Base-by-base conservation (phyloP, 2,329 filamentous ascomycete species). In the Fusarium multiceps region DNA sequence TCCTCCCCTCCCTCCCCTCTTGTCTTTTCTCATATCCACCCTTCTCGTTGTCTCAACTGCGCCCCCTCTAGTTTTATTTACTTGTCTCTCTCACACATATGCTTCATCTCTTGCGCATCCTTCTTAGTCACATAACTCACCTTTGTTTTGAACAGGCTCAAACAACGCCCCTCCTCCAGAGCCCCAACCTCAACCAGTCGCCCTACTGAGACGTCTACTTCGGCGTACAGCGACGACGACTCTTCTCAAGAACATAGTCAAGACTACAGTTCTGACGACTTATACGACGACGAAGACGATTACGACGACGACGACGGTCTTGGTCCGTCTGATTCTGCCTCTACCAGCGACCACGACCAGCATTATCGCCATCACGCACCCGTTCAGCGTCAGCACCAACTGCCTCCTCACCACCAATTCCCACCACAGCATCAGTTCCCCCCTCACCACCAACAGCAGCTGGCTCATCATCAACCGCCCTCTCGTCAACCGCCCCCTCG, bases 311-410 rank as follows among this genome's bases (percentile, higher is more conserved):
- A 82, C 67, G 84, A 84, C 75, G 86, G 86, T 37, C 73, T 89
- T 68, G 84, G 86, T 4, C 87, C 87, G 16, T 85, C 84, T 34
- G 88, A 90, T 74, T 89, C 88, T 10, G 88, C 87, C 20, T 90
- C 88, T 32, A 68, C 64, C 11, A 69, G 62, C 48, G 58, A 67
- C 18, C 68, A 70, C 55, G 66, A 65, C 14, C 69, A 59, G n/a
- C 67, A 61, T 34, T 72, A 63, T 28, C 56, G 45, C 77, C 68
- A 80, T 77, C 73, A 80, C 78, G 32, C 74, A 75, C 67, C 70
- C 46, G 21, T 23, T 53, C 76, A 71, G 32, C 78, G 67, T 74
- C 79, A 64, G 59, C 79, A 69, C 60, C 79, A 69, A 79, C 78
- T 72, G 74, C 77, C 65, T 72, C 72, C 61, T 45, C 76, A 74